Conservation (phyloP, 805 yeast genomes). For the Saccharomycopsis sp. region DNA sequence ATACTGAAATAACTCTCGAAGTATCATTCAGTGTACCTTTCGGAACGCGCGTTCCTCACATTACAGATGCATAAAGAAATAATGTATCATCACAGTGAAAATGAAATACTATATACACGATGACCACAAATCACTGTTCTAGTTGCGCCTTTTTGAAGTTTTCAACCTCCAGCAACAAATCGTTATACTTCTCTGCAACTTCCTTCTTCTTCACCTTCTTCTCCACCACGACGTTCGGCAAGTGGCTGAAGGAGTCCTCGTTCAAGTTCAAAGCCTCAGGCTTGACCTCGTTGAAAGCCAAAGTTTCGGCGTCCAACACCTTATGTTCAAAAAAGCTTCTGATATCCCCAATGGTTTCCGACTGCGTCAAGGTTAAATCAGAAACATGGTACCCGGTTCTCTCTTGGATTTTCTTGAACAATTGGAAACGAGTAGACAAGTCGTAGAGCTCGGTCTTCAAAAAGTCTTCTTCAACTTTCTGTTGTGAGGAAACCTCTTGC, state of each 20-base stretch:
- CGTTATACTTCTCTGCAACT: conserved; percentile 8
- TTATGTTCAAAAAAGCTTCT: conserved; percentile 9
- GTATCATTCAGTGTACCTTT: no score
- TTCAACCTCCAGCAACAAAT: conserved; percentile 11
- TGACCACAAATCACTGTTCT: no score
- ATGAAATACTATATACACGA: no score
- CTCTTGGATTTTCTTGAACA: conserved; percentile 15
- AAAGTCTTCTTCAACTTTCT: conserved; percentile 5
- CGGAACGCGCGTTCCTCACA: no score
- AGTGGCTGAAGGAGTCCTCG: conserved; percentile 12
- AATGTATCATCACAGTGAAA: no score
- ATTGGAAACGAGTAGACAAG: conserved; percentile 14
- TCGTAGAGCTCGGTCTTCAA: conserved; percentile 6
- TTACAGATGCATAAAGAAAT: no score
- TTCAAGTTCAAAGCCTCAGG: conserved; percentile 19
- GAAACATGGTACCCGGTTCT: conserved; percentile 15
- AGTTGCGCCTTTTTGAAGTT: conserved; percentile 1
- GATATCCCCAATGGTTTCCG: conserved; percentile 6
- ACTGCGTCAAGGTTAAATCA: conserved; percentile 16
- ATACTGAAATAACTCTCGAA: no score
- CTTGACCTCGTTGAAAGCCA: conserved; percentile 8
- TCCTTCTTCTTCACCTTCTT: conserved; percentile 8
- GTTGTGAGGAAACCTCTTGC: conserved; percentile 13
- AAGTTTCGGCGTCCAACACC: conserved; percentile 2
- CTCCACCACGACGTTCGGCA: conserved; percentile 19